Evolutionary conservation across 2,329 filamentous ascomycete species (phyloP), one percentile per base, ranked within the genome.

Genomic region (Aspergillus neoniger): DNA sequence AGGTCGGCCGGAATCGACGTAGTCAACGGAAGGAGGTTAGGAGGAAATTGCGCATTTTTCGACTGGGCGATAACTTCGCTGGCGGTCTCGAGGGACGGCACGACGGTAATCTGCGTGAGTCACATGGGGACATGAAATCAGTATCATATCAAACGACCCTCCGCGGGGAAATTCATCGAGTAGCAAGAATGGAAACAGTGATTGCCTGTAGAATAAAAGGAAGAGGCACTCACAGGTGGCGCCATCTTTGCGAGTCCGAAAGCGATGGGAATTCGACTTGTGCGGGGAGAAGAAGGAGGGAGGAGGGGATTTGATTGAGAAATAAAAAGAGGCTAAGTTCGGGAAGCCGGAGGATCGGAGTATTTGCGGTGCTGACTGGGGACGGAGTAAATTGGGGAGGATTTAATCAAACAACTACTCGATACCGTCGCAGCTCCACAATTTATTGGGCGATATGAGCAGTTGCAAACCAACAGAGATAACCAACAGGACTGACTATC

Each of bases 1-100:
- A 98, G 88, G 77, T 97, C 94, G 69, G 94, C 94, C 5, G 92
- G 88, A 69, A 96, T 92, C 65, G 93, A 91, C 25, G 90, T 88
- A 77, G 89, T 92, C 44, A 96, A 77, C 2, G 92, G 92, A 8
- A 96, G 85, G 63, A 96, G 85, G 70, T 95, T 96, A 3, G 90
- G 88, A 59, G 86, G 80, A 66, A 85, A 85, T 57, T 81, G 73
- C 41, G 82, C 80, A 25, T 78, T 76, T 69, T 77, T 77, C 21
- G 82, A 81, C 57, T 81, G 77, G 49, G 80, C 74, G 65, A 90
- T 75, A 50, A 88, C 80, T 57, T 85, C 80, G 65, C 78, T 81
- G 57, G 89, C 80, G 23, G 83, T 82, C 66, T 88, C 83, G 53
- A 90, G 76, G 21, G 87, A 86, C 55, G 88, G 88, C 72, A 86